phyloP scores from a whole-genome alignment of 164 flowering plant genomes.

The Magnolia sinica region DNA sequence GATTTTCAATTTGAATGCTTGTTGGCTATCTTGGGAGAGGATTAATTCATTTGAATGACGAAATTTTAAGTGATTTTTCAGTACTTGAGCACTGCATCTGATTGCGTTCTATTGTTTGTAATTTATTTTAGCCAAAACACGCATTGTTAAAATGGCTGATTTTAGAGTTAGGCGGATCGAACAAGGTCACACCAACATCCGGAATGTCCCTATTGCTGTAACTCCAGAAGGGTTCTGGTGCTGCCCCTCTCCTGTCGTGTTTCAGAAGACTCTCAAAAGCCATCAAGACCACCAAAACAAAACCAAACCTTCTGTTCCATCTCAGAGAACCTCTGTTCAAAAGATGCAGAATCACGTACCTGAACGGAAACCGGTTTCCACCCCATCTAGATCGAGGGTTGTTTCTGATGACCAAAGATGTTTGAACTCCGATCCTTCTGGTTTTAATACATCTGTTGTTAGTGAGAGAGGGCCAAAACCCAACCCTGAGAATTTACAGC shows the following conservation, averaged over 20 bases:
- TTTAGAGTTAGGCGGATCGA: slow-evolving; percentile 59
- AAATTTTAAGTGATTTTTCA: not conserved
- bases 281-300: slow-evolving; percentile 49
- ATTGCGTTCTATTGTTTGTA: not conserved
- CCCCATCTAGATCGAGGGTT: slow-evolving; percentile 38
- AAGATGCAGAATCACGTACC: slow-evolving; percentile 41
- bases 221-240: slow-evolving; percentile 99
- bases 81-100: not conserved
- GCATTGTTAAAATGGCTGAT: slow-evolving; percentile 53
- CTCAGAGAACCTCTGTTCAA: slow-evolving; percentile 35
- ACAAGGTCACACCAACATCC: slow-evolving; percentile 71
- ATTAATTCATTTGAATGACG: not conserved
- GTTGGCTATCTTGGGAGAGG: not conserved
- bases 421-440: slow-evolving; percentile 30
- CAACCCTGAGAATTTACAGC: slow-evolving; percentile 55
- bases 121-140: slow-evolving; percentile 3
- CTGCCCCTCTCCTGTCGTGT: slow-evolving; percentile 85
- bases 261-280: slow-evolving; percentile 72
- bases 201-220: slow-evolving; percentile 94
- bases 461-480: slow-evolving; percentile 49
- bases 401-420: slow-evolving; percentile 39
- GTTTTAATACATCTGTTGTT: slow-evolving; percentile 26
- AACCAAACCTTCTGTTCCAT: slow-evolving; percentile 53
- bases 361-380: slow-evolving; percentile 39
- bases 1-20: too few species aligned